Base-by-base conservation (phyloP, 805 yeast species). In the Candida boleticola region DNA sequence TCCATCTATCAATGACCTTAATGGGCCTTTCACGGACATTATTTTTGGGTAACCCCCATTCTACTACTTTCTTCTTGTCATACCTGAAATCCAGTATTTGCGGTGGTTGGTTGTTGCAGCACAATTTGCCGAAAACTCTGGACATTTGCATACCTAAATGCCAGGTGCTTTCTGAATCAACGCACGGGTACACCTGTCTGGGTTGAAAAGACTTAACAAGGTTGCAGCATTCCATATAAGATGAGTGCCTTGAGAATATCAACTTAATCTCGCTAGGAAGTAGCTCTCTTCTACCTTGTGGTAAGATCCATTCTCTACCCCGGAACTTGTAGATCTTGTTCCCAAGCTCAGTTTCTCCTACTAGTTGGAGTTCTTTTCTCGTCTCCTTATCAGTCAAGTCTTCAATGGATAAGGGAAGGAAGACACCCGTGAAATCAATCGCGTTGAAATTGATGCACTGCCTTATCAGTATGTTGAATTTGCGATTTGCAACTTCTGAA, bases 221-320 rank as follows among this genome's bases (percentile, higher is more conserved):
- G 7, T 59, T 41, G 14, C 55, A 44, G 13, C 64, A 55, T 47
- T 76, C 80, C 5, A 60, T 37, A 43, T 63, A 76, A 2, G 79
- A 71, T 1, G 79, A 72, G 45, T 76, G 80, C 33, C 79, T 52
- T 3, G 78, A 72, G 48, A 67, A 76, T 5, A 71, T 50, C 13
- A 70, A 59, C 36, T 57, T 57, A 2, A 74, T 43, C 9, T 61
- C 65, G n/a, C 49, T 51, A 1, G 73, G 71, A 5, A 74, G 53
- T 2, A 68, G 47, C 17, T 55, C 57, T 2, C 47, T 42, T 1
- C 64, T 55, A 2, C 53, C 55, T 6, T 43, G 34, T 0, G 67
- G 63, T 3, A 59, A 44, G 2, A 71, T 41, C 68, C 69, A 69
- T 2, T 9, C 23, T 27, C 63, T 36, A 16, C 45, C 55, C 22